Percentiles rank a stretch among this genome's conserved stretches.
Conservation (phyloP, 2,329 filamentous ascomycete genomes). For the Fusarium algeriense region DNA sequence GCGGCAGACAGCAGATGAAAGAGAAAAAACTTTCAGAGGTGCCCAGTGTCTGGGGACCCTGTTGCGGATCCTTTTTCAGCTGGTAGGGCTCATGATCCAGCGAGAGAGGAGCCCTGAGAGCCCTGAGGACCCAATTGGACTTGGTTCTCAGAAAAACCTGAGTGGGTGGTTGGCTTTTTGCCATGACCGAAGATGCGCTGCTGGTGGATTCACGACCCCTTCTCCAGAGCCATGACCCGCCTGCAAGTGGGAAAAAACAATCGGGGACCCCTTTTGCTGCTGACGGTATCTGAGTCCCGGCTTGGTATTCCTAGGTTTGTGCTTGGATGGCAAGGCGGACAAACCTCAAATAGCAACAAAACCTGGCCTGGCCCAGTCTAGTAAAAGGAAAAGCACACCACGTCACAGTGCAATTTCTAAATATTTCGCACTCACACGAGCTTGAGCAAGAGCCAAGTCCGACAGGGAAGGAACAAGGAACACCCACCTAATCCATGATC, state of each 20-base stretch:
- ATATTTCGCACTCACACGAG: conserved; percentile 26
- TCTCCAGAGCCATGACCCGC: conserved; percentile 42
- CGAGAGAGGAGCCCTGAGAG: background rate
- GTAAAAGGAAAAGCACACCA: conserved; percentile 4
- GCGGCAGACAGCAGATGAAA: conserved; percentile 23
- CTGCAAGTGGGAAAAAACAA: conserved; percentile 2
- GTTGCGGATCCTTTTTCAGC: conserved; percentile 45
- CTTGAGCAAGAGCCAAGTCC: conserved; percentile 25
- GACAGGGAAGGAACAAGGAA: conserved; percentile 37
- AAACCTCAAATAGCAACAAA: conserved; percentile 28
- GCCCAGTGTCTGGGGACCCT: conserved; percentile 33
- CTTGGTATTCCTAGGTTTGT: conserved; percentile 26
- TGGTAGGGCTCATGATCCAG: conserved; percentile 36
- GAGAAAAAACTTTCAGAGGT: conserved; percentile 23
- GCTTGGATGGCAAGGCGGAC: conserved; percentile 27
- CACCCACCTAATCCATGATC: conserved; percentile 38
- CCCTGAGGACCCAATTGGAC: conserved; percentile 1
- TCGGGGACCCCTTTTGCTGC: conserved; percentile 26
- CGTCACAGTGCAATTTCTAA: conserved; percentile 28
- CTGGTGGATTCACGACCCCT: conserved; percentile 36
- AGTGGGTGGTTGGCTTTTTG: conserved; percentile 17
- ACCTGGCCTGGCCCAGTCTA: background rate
- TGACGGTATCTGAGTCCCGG: conserved; percentile 22
- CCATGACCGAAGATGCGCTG: conserved; percentile 15
- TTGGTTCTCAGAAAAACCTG: conserved; percentile 1